Percentiles rank a stretch among this genome's conserved stretches.
These are phyloP conservation scores for Cajanus cajan DNA, from an alignment of 306 rosid genomes.

Conservation along the genomic window DNA sequence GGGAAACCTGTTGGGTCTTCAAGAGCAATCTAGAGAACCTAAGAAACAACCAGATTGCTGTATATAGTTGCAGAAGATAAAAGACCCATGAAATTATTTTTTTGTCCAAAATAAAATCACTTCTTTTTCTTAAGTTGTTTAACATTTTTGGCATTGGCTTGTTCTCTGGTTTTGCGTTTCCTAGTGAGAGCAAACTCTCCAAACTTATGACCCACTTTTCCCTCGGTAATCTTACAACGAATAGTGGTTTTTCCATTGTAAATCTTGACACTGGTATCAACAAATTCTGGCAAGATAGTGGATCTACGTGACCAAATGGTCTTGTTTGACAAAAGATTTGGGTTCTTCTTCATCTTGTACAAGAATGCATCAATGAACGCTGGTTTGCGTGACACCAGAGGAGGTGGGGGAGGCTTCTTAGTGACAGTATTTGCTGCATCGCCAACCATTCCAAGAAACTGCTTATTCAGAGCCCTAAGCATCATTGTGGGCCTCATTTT, in stretches of 20 bases:
- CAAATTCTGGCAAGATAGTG: slow-evolving; percentile 41
- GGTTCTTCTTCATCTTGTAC: too few relatives aligned
- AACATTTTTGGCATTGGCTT: slow-evolving; percentile 32
- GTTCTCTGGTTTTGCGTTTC: slow-evolving; percentile 41
- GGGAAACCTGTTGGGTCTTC: neutral
- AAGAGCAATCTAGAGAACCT: neutral
- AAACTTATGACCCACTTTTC: slow-evolving; percentile 45
- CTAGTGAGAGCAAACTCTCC: slow-evolving; percentile 48
- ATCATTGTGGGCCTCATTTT: too few relatives aligned
- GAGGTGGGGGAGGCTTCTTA: too few relatives aligned
- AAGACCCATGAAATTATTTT: neutral
- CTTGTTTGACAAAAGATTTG: too few relatives aligned
- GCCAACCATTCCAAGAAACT: too few relatives aligned
- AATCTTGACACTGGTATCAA: slow-evolving; percentile 37
- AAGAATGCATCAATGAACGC: too few relatives aligned
- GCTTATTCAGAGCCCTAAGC: too few relatives aligned
- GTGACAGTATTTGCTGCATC: too few relatives aligned
- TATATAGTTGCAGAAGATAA: neutral
- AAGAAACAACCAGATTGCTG: slow-evolving; percentile 9
- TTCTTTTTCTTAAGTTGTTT: slow-evolving; percentile 43
- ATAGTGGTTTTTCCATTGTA: slow-evolving; percentile 42
- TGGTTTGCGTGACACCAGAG: too few relatives aligned
- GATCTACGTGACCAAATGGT: too few relatives aligned
- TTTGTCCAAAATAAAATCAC: slow-evolving; percentile 18
- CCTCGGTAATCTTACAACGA: slow-evolving; percentile 42